These are phyloP conservation scores for Penicillium egyptiacum DNA, from an alignment of 495 filamentous ascomycete genomes.

Conservation along the genomic window DNA sequence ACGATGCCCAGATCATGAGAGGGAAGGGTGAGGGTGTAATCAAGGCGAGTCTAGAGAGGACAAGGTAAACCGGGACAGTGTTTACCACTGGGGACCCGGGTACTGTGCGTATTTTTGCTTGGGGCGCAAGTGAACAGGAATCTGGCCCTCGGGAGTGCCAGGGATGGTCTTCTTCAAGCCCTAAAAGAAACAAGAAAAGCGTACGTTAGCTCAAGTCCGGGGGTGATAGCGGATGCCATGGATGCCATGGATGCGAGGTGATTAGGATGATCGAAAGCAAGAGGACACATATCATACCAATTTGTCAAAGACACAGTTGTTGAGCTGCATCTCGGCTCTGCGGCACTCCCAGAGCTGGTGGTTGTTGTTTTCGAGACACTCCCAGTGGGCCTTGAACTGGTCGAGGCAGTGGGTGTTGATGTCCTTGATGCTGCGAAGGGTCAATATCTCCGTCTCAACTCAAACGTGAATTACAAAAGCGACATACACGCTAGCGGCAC, in stretches of 20 bases:
- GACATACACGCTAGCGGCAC: constrained; percentile 93
- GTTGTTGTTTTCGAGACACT: constrained; percentile 96
- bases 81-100: constrained; percentile 47
- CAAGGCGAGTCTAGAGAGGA: constrained; percentile 12
- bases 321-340: constrained; percentile 71
- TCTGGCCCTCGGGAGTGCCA: constrained; percentile 70
- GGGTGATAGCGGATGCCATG: not conserved
- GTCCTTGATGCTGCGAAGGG: constrained; percentile 70
- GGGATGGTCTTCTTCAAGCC: constrained; percentile 90
- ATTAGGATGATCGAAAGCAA: not conserved
- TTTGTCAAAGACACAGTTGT: constrained; percentile 92
- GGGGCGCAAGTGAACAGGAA: constrained; percentile 78
- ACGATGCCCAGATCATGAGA: constrained; percentile 19
- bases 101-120: constrained; percentile 70
- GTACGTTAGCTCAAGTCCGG: constrained; percentile 7
- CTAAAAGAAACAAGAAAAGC: constrained; percentile 42
- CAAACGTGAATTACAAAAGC: constrained; percentile 1
- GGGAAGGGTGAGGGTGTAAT: constrained; percentile 15
- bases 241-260: constrained; percentile 2
- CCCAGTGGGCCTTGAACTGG: constrained; percentile 90
- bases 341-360: constrained; percentile 94
- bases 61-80: constrained; percentile 13
- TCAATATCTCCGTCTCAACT: constrained; percentile 11
- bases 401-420: constrained; percentile 92
- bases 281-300: constrained; percentile 59